Evolutionary conservation across 2,329 filamentous ascomycete species (phyloP).

Genomic region (Aspergillus versicolor): DNA sequence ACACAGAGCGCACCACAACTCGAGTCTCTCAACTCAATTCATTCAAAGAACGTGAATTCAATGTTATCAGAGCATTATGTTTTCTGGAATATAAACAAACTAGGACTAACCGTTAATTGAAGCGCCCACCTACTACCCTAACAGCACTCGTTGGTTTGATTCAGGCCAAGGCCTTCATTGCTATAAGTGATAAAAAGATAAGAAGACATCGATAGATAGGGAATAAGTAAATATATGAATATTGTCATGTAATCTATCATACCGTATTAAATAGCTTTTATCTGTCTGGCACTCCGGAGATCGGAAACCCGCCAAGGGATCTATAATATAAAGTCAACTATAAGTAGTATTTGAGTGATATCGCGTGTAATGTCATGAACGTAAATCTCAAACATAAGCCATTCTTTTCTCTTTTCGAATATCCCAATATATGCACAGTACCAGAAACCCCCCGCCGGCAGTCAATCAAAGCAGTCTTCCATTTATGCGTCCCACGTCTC

Average conservation of each 20-base stretch:
- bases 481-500: slow-evolving; percentile 41
- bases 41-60: too few relatives aligned
- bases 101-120: too few relatives aligned
- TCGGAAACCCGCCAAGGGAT: neutral
- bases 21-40: too few relatives aligned
- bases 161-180: too few relatives aligned
- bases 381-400: neutral
- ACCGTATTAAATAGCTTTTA: neutral
- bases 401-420: slow-evolving; percentile 6
- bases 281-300: too few relatives aligned
- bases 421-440: neutral
- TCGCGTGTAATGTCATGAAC: slow-evolving; percentile 3
- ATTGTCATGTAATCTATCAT: slow-evolving; percentile 5
- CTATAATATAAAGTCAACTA: neutral
- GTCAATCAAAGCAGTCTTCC: neutral
- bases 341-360: neutral
- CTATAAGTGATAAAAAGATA: too few relatives aligned
- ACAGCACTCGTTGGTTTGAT: too few relatives aligned
- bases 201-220: too few relatives aligned
- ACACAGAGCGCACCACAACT: neutral
- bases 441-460: neutral
- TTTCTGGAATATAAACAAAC: too few relatives aligned
- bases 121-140: too few relatives aligned
- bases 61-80: too few relatives aligned
- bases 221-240: too few relatives aligned